Conservation (phyloP, 805 yeast species). For the Kluyveromyces siamensis region DNA sequence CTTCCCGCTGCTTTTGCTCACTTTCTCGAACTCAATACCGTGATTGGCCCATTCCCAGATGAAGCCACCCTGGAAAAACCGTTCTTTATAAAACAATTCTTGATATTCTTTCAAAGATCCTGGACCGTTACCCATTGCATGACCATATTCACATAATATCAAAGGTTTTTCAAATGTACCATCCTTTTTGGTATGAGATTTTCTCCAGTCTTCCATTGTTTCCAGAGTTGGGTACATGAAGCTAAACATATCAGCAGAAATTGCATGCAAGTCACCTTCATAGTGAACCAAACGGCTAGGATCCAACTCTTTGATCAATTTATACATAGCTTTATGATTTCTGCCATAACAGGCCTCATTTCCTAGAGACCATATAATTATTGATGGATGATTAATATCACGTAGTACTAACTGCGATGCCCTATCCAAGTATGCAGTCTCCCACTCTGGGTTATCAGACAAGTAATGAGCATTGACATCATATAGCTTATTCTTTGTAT, state of each 20-base stretch:
- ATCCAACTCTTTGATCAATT: not conserved
- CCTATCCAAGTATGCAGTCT: not conserved
- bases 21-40: not conserved
- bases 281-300: not conserved
- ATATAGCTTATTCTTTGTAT: not conserved
- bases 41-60: constrained; percentile 2
- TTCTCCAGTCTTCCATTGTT: constrained; percentile 1
- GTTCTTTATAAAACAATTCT: not conserved
- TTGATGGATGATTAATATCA: not conserved
- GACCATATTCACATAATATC: constrained; percentile 1
- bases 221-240: constrained; percentile 1
- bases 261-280: not conserved
- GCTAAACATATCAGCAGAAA: not conserved
- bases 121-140: constrained; percentile 1
- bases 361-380: not conserved
- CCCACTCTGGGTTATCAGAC: not conserved
- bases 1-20: not conserved
- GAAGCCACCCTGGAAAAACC: not conserved
- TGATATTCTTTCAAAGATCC: constrained; percentile 1
- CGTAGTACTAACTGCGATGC: not conserved
- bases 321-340: constrained; percentile 1
- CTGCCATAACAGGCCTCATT: constrained; percentile 1
- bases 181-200: not conserved
- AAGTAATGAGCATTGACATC: constrained; percentile 1
- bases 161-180: constrained; percentile 1